A percentile compares a stretch with the other conserved stretches of the same genome.
These are phyloP conservation scores for Candolleomyces efflorescens DNA, from an alignment of 768 basidiomycete genomes.

Conservation along the genomic window DNA sequence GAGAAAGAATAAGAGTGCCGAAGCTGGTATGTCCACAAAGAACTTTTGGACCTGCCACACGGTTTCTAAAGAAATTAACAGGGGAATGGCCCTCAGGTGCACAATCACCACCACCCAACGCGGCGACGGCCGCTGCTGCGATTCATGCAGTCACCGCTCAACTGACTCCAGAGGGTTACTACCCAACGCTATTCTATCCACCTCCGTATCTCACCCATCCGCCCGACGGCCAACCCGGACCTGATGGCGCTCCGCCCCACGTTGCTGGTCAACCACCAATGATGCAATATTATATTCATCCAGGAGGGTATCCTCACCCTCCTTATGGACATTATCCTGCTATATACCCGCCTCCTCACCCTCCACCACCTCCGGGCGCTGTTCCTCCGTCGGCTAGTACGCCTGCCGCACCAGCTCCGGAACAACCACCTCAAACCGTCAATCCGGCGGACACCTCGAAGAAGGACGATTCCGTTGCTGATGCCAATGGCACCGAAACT, in stretches of 20 bases:
- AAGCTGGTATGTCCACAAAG: slow-evolving; percentile 15
- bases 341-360: slow-evolving; percentile 24
- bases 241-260: slow-evolving; percentile 23
- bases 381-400: slow-evolving; percentile 12
- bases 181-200: slow-evolving; percentile 37
- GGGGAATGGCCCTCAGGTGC: slow-evolving; percentile 25
- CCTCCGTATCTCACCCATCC: slow-evolving; percentile 29
- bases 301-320: slow-evolving; percentile 28
- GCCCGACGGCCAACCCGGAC: slow-evolving; percentile 25
- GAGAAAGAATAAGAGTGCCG: slow-evolving; percentile 41
- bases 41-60: background rate
- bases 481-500: slow-evolving; percentile 11
- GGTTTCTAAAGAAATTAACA: slow-evolving; percentile 5
- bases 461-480: slow-evolving; percentile 20
- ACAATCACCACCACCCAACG: slow-evolving; percentile 11
- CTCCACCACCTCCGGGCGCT: slow-evolving; percentile 13
- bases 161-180: slow-evolving; percentile 33
- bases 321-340: slow-evolving; percentile 34
- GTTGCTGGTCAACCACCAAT: slow-evolving; percentile 31
- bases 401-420: slow-evolving; percentile 8
- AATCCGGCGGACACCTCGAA: slow-evolving; percentile 24
- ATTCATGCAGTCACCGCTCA: slow-evolving; percentile 30
- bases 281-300: slow-evolving; percentile 38
- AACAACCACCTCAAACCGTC: slow-evolving; percentile 20
- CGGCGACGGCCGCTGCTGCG: slow-evolving; percentile 11